Evolutionary conservation across 768 basidiomycete species (phyloP).

Genomic region (Crassisporium funariophilum): DNA sequence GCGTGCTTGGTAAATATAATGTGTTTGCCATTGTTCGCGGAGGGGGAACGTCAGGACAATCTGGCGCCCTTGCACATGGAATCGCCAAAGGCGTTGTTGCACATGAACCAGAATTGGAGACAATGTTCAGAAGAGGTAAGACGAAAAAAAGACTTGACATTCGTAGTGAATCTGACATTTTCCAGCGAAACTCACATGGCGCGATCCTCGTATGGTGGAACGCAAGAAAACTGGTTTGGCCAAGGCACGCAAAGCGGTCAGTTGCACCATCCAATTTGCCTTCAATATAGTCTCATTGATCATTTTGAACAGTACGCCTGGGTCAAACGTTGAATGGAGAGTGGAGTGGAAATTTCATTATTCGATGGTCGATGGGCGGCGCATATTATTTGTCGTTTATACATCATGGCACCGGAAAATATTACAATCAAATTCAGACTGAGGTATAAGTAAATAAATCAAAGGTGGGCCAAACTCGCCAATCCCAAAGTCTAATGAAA

Average conservation of each 20-base stretch:
- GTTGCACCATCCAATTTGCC: slow-evolving; percentile 33
- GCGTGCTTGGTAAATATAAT: slow-evolving; percentile 84
- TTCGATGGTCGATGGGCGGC: too few species aligned
- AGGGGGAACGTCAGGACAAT: slow-evolving; percentile 91
- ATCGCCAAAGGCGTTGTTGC: slow-evolving; percentile 75
- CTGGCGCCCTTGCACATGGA: slow-evolving; percentile 81
- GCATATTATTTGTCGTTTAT: slow-evolving; percentile 19
- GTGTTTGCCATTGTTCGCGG: slow-evolving; percentile 75
- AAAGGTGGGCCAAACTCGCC: slow-evolving; percentile 13
- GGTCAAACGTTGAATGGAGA: slow-evolving; percentile 82
- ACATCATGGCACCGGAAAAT: slow-evolving; percentile 17
- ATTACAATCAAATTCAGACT: slow-evolving; percentile 14
- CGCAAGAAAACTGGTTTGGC: slow-evolving; percentile 93
- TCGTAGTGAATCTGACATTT: slow-evolving; percentile 11
- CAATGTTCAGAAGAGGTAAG: slow-evolving; percentile 74
- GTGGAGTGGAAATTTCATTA: too few species aligned
- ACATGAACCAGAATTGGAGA: slow-evolving; percentile 66
- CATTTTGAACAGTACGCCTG: slow-evolving; percentile 70
- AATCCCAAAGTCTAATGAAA: slow-evolving; percentile 13
- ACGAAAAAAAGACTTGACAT: slow-evolving; percentile 6
- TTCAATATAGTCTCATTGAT: slow-evolving; percentile 7
- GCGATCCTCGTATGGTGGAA: slow-evolving; percentile 98
- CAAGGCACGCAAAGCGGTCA: slow-evolving; percentile 90
- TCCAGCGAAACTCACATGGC: slow-evolving; percentile 79
- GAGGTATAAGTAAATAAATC: slow-evolving; percentile 18